A percentile compares a stretch with the other conserved stretches of the same genome.
These are phyloP conservation scores for Alternaria brassicae DNA, from an alignment of 2,329 filamentous ascomycete species.

Conservation along the genomic window DNA sequence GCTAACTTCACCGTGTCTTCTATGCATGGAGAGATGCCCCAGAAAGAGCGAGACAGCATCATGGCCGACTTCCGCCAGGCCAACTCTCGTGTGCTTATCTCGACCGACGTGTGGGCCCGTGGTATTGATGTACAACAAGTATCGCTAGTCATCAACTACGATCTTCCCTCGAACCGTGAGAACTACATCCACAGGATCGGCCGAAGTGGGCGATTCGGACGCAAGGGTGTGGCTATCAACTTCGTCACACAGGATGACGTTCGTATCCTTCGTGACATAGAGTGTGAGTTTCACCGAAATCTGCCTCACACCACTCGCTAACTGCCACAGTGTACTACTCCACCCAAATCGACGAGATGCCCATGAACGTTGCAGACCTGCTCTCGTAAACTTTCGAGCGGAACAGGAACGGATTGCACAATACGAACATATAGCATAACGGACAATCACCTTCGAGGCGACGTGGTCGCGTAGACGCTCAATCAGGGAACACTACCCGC, in stretches of 20 bases:
- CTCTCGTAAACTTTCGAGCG: slow-evolving; percentile 30
- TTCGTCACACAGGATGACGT: slow-evolving; percentile 99
- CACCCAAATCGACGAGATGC: slow-evolving; percentile 98
- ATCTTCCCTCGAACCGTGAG: slow-evolving; percentile 96
- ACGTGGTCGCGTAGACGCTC: not conserved
- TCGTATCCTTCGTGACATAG: slow-evolving; percentile 94
- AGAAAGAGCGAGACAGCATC: slow-evolving; percentile 97
- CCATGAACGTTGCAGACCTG: slow-evolving; percentile 75
- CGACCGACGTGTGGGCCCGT: slow-evolving; percentile 96
- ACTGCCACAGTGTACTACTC: slow-evolving; percentile 80
- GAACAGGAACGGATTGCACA: not conserved
- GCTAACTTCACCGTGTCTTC: slow-evolving; percentile 98
- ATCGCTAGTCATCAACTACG: slow-evolving; percentile 98
- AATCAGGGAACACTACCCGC: slow-evolving; percentile 19
- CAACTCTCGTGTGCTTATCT: slow-evolving; percentile 94
- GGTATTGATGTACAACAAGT: slow-evolving; percentile 99
- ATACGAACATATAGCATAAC: not conserved
- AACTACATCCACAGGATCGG: slow-evolving; percentile 99
- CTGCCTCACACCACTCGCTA: slow-evolving; percentile 33
- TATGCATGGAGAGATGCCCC: slow-evolving; percentile 99
- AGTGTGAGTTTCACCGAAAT: slow-evolving; percentile 65
- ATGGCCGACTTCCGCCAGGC: slow-evolving; percentile 99
- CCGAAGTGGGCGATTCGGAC: slow-evolving; percentile 90
- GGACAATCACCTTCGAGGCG: not conserved
- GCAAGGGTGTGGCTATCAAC: slow-evolving; percentile 99